Percentiles rank a stretch among this genome's conserved stretches.
phyloP scores from a whole-genome alignment of 768 basidiomycete species.

The Sarcomyxa edulis region DNA sequence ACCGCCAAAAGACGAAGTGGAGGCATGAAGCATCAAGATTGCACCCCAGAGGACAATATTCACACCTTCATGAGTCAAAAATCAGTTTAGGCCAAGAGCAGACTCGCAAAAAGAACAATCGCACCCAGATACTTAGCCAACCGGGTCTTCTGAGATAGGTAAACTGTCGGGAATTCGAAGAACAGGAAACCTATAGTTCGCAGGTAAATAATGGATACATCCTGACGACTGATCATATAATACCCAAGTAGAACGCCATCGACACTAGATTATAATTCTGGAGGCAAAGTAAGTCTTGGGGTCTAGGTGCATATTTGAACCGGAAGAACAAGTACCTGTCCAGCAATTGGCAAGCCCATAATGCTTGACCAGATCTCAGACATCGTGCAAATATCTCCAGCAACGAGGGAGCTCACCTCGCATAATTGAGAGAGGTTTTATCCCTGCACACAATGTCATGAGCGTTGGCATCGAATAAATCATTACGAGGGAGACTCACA shows the following conservation, averaged over 20 bases:
- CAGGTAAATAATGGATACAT: background rate
- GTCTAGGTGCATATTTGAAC: background rate
- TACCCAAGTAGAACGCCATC: constrained; percentile 59
- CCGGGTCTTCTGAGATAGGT: constrained; percentile 56
- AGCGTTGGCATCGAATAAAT: background rate
- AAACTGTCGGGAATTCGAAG: constrained; percentile 64
- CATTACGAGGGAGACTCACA: constrained; percentile 31
- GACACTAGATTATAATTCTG: constrained; percentile 62
- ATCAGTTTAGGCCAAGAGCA: background rate
- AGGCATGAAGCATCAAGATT: constrained; percentile 55
- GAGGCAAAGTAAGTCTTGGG: constrained; percentile 4
- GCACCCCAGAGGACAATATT: constrained; percentile 60
- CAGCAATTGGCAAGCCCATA: constrained; percentile 62
- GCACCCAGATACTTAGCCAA: constrained; percentile 59
- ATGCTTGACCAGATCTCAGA: constrained; percentile 33
- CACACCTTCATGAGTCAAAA: constrained; percentile 32
- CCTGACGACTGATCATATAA: background rate
- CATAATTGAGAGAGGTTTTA: constrained; percentile 67
- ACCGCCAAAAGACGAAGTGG: constrained; percentile 48
- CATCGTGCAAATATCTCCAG: background rate
- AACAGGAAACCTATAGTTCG: constrained; percentile 43
- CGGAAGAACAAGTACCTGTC: constrained; percentile 39
- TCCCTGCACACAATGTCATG: constrained; percentile 33
- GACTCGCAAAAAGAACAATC: constrained; percentile 1
- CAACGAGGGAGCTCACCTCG: constrained; percentile 34